These are phyloP conservation scores for Phytophthora aleatoria DNA, from an alignment of 352 stramenopile genomes.

Conservation along the genomic window DNA sequence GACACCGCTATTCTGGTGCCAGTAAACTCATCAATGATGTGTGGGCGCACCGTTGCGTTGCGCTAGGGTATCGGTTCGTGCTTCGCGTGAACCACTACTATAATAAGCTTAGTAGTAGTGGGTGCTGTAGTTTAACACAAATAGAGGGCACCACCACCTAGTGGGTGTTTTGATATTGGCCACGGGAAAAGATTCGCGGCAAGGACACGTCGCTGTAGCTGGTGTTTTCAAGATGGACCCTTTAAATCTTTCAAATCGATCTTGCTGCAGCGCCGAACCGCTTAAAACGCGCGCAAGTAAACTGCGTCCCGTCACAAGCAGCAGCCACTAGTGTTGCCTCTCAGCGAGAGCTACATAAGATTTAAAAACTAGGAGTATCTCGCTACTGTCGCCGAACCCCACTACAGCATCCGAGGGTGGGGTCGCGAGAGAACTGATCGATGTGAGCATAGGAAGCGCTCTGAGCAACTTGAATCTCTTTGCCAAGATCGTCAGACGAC, in stretches of 20 bases:
- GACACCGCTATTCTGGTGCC: not conserved
- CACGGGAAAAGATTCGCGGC: no score
- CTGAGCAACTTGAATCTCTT: no score
- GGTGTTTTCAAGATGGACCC: not conserved
- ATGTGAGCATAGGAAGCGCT: no score
- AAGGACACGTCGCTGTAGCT: no score
- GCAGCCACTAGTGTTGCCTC: not conserved
- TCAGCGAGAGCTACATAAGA: not conserved
- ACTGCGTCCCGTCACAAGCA: not conserved
- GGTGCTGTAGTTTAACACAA: no score
- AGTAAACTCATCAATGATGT: constrained; percentile 18
- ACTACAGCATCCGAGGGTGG: no score
- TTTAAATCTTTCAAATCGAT: not conserved
- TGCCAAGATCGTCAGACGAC: no score
- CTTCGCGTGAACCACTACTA: not conserved
- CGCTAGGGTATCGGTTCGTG: not conserved
- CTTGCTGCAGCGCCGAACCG: not conserved
- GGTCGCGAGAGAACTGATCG: no score
- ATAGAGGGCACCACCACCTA: no score
- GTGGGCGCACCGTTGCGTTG: not conserved
- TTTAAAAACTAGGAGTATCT: no score
- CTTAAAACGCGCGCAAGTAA: constrained; percentile 2
- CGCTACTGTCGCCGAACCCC: no score
- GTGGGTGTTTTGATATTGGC: no score
- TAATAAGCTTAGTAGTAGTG: not conserved